These are phyloP conservation scores for Termitomyces heimii DNA, from an alignment of 768 basidiomycete species.

Conservation along the genomic window DNA sequence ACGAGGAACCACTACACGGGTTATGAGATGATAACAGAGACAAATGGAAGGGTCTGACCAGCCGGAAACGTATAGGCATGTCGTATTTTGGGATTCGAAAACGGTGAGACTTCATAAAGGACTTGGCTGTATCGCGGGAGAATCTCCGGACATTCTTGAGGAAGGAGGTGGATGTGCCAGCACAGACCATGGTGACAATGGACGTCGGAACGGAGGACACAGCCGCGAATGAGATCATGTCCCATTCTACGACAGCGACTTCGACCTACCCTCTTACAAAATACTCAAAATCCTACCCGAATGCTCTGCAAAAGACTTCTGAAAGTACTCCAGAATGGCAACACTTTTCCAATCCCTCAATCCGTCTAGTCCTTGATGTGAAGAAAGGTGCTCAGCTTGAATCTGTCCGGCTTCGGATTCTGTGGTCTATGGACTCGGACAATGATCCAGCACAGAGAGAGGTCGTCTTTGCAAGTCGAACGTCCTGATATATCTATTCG, in stretches of 20 bases:
- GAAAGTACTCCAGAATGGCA: conserved; percentile 57
- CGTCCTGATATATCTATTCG: background rate
- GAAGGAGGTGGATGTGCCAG: conserved; percentile 9
- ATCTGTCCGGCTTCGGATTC: conserved; percentile 58
- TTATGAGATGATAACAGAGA: conserved; percentile 1
- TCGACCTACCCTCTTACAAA: conserved; percentile 52
- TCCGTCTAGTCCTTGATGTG: conserved; percentile 57
- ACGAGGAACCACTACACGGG: conserved; percentile 71
- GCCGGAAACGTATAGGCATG: conserved; percentile 65
- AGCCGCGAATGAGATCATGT: conserved; percentile 21
- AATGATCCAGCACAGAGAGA: conserved; percentile 41
- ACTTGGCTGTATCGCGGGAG: conserved; percentile 40
- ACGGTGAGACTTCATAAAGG: conserved; percentile 67
- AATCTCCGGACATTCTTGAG: conserved; percentile 26
- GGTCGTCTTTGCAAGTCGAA: conserved; percentile 56
- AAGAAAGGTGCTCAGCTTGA: conserved; percentile 49
- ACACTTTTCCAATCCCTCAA: conserved; percentile 67
- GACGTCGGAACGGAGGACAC: background rate
- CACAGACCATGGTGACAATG: conserved; percentile 1
- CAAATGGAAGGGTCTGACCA: conserved; percentile 36
- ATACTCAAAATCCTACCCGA: conserved; percentile 64
- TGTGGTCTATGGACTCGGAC: conserved; percentile 50
- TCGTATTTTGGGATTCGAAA: conserved; percentile 61
- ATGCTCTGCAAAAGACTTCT: conserved; percentile 14
- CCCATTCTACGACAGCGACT: conserved; percentile 54